Base-by-base conservation (phyloP, 2,329 filamentous ascomycete species). In the Lachnellula hyalina region DNA sequence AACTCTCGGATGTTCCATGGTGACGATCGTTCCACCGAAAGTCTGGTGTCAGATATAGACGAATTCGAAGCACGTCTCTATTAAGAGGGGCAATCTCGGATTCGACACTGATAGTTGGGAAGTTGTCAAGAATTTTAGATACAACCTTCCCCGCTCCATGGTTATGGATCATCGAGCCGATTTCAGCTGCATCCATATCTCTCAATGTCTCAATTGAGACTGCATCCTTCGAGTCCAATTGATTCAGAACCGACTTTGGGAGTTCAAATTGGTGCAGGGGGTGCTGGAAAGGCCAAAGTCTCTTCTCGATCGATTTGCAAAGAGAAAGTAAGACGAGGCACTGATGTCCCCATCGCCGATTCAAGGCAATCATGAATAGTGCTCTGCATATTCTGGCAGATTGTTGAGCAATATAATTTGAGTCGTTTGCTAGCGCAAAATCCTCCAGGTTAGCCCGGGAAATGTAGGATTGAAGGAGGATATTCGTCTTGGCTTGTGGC, bases 241-340 rank as follows among this genome's bases (percentile, higher is more conserved):
- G 88, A 51, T 86, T 87, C 9, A 99, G 74, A 0, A 99, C 83
- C 0, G 91, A 84, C 63, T 87, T 85, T 0, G 93, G 87, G 1
- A 99, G 77, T 57, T 97, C 92, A 60, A 99, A 99, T 67, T 99
- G 94, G 64, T 93, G 88, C 48, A 99, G 85, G 0, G 94, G 94
- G 68, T 99, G 94, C 68, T 96, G 87, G 65, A 90, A 96, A 0
- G 92, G 85, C 94, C 94, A 99, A 11, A 96, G 86, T 55, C 91
- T 86, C 73, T 91, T 96, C 73, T 99, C 95, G 53, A 99, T 96
- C 0, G 94, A 96, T 73, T 97, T 97, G 71, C 92, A 95, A 60
- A 99, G 77, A 0, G 90, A 95, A 44, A 99, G 75, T 34, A 99
- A 75, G 1, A 97, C 91, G 40, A 95, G 78, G 62, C 95, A 99